phyloP scores from a whole-genome alignment of 2,329 filamentous ascomycete genomes.

The Fusarium equiseti region DNA sequence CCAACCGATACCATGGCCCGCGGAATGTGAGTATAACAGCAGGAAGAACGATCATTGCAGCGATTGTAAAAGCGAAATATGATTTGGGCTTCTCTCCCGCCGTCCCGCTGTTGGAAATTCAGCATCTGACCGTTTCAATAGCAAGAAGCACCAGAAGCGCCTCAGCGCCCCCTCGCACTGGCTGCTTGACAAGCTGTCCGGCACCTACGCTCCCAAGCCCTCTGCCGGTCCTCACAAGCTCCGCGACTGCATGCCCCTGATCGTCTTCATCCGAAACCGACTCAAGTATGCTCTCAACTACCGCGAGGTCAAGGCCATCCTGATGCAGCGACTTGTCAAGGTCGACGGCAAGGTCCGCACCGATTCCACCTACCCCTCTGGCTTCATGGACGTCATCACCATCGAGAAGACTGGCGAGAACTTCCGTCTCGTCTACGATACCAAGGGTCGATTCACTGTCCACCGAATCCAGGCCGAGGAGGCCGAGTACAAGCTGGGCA shows the following conservation, averaged over 20 bases:
- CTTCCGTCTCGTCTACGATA: slow-evolving; percentile 99
- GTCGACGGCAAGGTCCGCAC: slow-evolving; percentile 99
- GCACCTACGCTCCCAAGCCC: slow-evolving; percentile 79
- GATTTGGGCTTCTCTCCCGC: slow-evolving; percentile 15
- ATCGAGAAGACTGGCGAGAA: slow-evolving; percentile 99
- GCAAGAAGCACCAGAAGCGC: slow-evolving; percentile 99
- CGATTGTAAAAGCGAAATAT: slow-evolving; percentile 8
- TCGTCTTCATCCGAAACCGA: slow-evolving; percentile 97
- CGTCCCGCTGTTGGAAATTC: slow-evolving; percentile 10
- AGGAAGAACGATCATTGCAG: slow-evolving; percentile 20
- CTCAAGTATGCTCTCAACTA: slow-evolving; percentile 99
- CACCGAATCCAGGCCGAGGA: slow-evolving; percentile 99
- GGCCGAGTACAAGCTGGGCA: slow-evolving; percentile 99
- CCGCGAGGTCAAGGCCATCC: slow-evolving; percentile 96
- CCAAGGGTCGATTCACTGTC: slow-evolving; percentile 99
- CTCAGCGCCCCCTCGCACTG: slow-evolving; percentile 99
- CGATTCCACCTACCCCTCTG: slow-evolving; percentile 95
- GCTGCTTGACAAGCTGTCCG: slow-evolving; percentile 99
- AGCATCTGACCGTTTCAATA: slow-evolving; percentile 59
- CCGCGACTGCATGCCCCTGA: slow-evolving; percentile 97
- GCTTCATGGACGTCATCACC: slow-evolving; percentile 99
- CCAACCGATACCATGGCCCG: slow-evolving; percentile 70
- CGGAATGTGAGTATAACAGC: slow-evolving; percentile 67
- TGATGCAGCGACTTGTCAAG: slow-evolving; percentile 99
- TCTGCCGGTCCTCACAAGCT: slow-evolving; percentile 97